Percentiles rank a stretch among this genome's conserved stretches.
Evolutionary conservation across 306 rosid species (phyloP).

Genomic region (Corylus avellana): DNA sequence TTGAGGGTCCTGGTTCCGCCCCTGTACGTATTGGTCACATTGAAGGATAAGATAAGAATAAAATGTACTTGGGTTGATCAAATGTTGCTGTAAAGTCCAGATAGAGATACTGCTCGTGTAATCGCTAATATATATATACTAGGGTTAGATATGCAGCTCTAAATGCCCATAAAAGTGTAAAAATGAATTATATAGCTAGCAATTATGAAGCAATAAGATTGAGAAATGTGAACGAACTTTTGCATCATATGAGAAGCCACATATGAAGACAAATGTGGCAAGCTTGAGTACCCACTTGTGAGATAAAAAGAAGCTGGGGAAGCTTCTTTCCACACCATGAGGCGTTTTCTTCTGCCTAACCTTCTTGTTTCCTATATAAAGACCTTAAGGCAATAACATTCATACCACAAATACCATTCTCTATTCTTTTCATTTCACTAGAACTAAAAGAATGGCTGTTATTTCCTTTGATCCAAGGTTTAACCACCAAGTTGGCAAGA

Average conservation of each 20-base stretch:
- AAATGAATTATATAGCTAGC: background rate
- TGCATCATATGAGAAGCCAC: constrained; percentile 35
- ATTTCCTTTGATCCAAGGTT: constrained; percentile 52
- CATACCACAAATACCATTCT: constrained; percentile 31
- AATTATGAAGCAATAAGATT: background rate
- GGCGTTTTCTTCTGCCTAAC: constrained; percentile 12
- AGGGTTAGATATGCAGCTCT: background rate
- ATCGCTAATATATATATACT: background rate
- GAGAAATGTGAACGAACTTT: background rate
- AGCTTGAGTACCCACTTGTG: constrained; percentile 26
- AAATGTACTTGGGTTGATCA: background rate
- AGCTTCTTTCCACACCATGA: constrained; percentile 20
- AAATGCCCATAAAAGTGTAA: background rate
- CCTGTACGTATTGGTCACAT: background rate
- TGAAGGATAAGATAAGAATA: background rate
- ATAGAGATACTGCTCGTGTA: background rate
- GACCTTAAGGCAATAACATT: constrained; percentile 23
- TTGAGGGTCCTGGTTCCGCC: too few species aligned
- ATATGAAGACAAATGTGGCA: constrained; percentile 23
- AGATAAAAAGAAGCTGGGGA: constrained; percentile 1
- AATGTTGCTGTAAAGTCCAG: background rate
- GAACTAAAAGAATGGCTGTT: constrained; percentile 52
- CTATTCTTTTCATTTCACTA: constrained; percentile 15
- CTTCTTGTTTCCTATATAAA: constrained; percentile 52
- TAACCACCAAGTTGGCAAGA: constrained; percentile 30